phyloP scores from a whole-genome alignment of 2,329 filamentous ascomycete genomes.

The Sclerotiophoma versabilis region DNA sequence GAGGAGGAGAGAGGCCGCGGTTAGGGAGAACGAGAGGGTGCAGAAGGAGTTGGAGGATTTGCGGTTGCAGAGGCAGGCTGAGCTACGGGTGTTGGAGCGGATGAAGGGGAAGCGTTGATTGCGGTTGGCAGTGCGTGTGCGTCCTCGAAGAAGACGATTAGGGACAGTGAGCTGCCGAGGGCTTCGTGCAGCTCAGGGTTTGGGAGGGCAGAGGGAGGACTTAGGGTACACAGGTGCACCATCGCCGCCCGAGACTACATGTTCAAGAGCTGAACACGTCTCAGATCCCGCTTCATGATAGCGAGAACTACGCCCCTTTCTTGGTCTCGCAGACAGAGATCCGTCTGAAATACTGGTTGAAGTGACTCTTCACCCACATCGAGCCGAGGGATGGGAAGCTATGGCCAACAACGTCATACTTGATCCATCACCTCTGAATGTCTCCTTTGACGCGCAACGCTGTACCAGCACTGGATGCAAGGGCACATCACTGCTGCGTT shows the following conservation, averaged over 20 bases:
- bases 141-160: neutral
- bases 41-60: conserved; percentile 53
- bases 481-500: neutral
- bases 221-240: neutral
- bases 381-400: conserved; percentile 6
- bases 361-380: too few species aligned
- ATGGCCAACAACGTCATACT: conserved; percentile 17
- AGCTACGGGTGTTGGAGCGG: conserved; percentile 54
- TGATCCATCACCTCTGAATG: neutral
- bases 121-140: neutral
- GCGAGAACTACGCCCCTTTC: neutral
- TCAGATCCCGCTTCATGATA: neutral
- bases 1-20: conserved; percentile 49
- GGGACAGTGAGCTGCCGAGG: neutral
- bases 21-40: conserved; percentile 52
- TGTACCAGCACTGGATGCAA: neutral
- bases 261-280: conserved; percentile 14
- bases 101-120: conserved; percentile 44
- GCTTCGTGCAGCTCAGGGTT: neutral
- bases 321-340: neutral
- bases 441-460: neutral
- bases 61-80: conserved; percentile 54
- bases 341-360: too few species aligned
- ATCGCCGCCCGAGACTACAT: neutral
- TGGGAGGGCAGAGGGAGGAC: neutral